A percentile compares a stretch with the other conserved stretches of the same genome.
Evolutionary conservation across 805 yeast genomes (phyloP).

Genomic region (Myxozyma neglecta): DNA sequence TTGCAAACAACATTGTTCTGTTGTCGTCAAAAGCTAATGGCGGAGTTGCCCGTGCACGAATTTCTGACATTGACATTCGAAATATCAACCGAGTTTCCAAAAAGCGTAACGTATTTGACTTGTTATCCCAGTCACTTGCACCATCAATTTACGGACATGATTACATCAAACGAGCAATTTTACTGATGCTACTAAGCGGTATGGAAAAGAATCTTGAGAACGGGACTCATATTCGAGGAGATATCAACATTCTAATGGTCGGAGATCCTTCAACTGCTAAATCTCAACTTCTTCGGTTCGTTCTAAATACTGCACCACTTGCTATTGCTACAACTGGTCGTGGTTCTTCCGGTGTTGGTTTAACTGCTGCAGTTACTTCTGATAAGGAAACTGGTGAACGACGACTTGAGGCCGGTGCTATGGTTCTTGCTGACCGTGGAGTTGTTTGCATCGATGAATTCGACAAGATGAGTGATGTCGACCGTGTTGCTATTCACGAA

Average conservation of each 20-base stretch:
- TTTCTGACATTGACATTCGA: constrained; percentile 81
- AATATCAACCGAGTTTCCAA: constrained; percentile 78
- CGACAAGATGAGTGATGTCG: constrained; percentile 95
- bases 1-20: constrained; percentile 88
- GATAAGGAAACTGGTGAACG: constrained; percentile 98
- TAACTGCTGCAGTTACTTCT: constrained; percentile 96
- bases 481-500: constrained; percentile 97
- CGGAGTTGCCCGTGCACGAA: constrained; percentile 59
- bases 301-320: constrained; percentile 87
- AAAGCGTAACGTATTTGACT: constrained; percentile 69
- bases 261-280: constrained; percentile 99
- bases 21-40: constrained; percentile 87
- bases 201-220: constrained; percentile 88
- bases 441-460: constrained; percentile 98
- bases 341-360: constrained; percentile 99
- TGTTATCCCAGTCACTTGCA: constrained; percentile 82
- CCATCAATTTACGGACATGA: constrained; percentile 96
- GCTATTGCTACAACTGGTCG: constrained; percentile 99
- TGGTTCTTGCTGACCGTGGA: constrained; percentile 97
- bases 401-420: constrained; percentile 96
- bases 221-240: constrained; percentile 97
- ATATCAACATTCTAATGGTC: constrained; percentile 91
- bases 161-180: constrained; percentile 83
- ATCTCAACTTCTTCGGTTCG: constrained; percentile 92
- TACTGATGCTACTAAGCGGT: constrained; percentile 90